phyloP scores from a whole-genome alignment of 345 rosid species.

The Alliaria petiolata region DNA sequence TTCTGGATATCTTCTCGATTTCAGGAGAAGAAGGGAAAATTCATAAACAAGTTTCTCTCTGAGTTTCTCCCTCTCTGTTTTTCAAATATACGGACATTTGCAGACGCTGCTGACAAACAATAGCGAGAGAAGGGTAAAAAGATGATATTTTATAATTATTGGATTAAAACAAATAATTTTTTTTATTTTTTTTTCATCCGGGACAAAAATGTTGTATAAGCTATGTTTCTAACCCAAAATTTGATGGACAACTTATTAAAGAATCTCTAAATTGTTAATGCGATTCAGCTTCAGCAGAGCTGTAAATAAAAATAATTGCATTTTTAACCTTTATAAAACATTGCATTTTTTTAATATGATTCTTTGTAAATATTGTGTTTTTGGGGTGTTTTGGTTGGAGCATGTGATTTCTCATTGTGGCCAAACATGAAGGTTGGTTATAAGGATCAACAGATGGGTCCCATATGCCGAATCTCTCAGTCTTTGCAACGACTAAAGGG shows the following conservation, averaged over 20 bases:
- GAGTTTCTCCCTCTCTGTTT: slow-evolving; percentile 16
- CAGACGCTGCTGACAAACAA: background rate
- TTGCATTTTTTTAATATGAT: too few relatives aligned
- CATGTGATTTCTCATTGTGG: slow-evolving; percentile 29
- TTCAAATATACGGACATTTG: slow-evolving; percentile 33
- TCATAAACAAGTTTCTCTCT: background rate
- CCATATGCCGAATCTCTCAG: slow-evolving; percentile 9
- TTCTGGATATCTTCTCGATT: background rate
- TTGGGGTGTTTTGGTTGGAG: slow-evolving; percentile 21
- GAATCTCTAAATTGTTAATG: background rate
- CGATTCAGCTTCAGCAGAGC: too few relatives aligned
- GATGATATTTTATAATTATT: background rate
- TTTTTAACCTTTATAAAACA: too few relatives aligned
- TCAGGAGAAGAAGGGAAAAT: background rate
- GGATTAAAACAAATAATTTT: background rate
- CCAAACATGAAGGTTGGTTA: slow-evolving; percentile 24
- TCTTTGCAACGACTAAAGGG: slow-evolving; percentile 17
- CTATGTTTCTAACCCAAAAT: too few relatives aligned
- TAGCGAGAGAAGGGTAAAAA: background rate
- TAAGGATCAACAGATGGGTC: slow-evolving; percentile 13
- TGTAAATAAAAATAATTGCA: too few relatives aligned
- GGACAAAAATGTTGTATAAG: too few relatives aligned
- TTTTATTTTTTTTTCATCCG: too few relatives aligned
- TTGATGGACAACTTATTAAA: background rate
- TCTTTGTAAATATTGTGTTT: background rate